phyloP scores from a whole-genome alignment of 768 basidiomycete genomes.

The Suillus decipiens region DNA sequence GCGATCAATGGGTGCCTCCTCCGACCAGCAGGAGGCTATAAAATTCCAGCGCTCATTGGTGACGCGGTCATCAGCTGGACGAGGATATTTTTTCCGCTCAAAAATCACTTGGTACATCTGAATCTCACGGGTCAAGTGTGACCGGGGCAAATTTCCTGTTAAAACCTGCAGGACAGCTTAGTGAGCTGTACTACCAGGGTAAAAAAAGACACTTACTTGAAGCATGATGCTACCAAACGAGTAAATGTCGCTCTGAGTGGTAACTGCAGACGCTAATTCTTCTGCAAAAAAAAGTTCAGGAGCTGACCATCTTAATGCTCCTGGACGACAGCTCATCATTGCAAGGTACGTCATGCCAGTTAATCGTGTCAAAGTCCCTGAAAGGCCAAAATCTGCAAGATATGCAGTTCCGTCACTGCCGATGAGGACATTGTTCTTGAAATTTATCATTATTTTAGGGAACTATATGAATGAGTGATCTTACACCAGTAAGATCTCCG shows the following conservation, averaged over 20 bases:
- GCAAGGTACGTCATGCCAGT: constrained; percentile 20
- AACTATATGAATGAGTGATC: background rate
- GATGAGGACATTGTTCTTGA: constrained; percentile 29
- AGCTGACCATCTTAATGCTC: constrained; percentile 45
- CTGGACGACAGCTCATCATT: constrained; percentile 11
- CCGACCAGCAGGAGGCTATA: background rate
- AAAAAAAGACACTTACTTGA: too few species aligned
- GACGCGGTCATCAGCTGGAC: background rate
- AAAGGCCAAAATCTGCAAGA: constrained; percentile 48
- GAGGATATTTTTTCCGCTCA: background rate
- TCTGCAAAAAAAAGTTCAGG: constrained; percentile 32
- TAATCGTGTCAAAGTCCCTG: constrained; percentile 37
- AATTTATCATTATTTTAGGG: background rate
- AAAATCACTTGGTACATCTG: too few species aligned
- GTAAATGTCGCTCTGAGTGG: too few species aligned
- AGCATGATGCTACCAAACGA: too few species aligned
- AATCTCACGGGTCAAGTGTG: too few species aligned
- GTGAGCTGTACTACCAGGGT: too few species aligned
- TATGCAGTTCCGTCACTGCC: constrained; percentile 38
- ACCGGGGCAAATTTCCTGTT: too few species aligned
- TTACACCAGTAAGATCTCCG: constrained; percentile 14
- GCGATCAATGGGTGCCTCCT: background rate
- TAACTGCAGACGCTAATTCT: background rate
- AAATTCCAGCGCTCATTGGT: background rate
- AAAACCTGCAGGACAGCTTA: too few species aligned